Evolutionary conservation across 257 asterid genomes (phyloP).

Genomic region (Knoxia roxburghii): DNA sequence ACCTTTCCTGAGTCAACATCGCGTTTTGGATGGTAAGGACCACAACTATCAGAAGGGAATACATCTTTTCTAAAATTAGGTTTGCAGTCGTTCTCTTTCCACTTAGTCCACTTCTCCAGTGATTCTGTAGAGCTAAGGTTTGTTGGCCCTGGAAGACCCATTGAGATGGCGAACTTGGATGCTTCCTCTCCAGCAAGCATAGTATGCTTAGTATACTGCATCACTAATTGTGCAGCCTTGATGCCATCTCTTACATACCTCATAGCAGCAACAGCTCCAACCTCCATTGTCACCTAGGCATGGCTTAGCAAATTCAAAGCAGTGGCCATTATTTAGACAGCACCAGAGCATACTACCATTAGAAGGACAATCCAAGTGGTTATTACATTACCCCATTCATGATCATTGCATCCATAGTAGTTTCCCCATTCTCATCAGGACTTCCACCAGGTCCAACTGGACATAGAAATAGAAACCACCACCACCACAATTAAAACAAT

Average conservation of each 20-base stretch:
- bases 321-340: slow-evolving; percentile 5
- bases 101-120: slow-evolving; percentile 59
- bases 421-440: slow-evolving; percentile 98
- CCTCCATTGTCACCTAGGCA: slow-evolving; percentile 96
- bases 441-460: slow-evolving; percentile 99
- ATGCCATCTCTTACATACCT: slow-evolving; percentile 82
- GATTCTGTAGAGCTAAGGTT: slow-evolving; percentile 88
- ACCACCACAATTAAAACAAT: slow-evolving; percentile 5
- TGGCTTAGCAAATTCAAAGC: slow-evolving; percentile 46
- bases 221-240: slow-evolving; percentile 76
- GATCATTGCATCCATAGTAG: slow-evolving; percentile 89
- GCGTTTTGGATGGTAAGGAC: slow-evolving; percentile 60
- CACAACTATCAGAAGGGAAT: slow-evolving; percentile 58
- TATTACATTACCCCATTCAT: slow-evolving; percentile 93
- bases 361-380: slow-evolving; percentile 9
- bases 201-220: slow-evolving; percentile 80
- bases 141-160: slow-evolving; percentile 93
- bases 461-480: slow-evolving; percentile 18
- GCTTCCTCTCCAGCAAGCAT: slow-evolving; percentile 97
- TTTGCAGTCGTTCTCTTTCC: slow-evolving; percentile 70
- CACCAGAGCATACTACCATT: slow-evolving; percentile 4
- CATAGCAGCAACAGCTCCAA: slow-evolving; percentile 98
- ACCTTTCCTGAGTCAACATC: slow-evolving; percentile 11
- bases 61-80: slow-evolving; percentile 84
- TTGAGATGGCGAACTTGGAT: slow-evolving; percentile 76